A percentile compares a stretch with the other conserved stretches of the same genome.
These are phyloP conservation scores for Candida nanaspora DNA, from an alignment of 805 yeast genomes.

Conservation along the genomic window DNA sequence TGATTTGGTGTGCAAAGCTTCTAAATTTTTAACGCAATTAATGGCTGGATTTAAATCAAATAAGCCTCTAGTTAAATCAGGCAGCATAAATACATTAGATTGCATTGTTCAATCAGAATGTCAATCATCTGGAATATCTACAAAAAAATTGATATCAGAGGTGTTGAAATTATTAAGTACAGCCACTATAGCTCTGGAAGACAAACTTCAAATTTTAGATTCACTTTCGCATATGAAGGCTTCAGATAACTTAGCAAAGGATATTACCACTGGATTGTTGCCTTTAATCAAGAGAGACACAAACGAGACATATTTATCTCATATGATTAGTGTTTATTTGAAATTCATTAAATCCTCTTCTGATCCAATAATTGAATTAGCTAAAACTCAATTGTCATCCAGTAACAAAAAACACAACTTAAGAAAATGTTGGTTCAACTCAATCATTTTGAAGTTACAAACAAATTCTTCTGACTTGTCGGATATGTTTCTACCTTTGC, in stretches of 20 bases:
- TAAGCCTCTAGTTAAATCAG: slow-evolving; percentile 54
- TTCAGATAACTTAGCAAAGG: slow-evolving; percentile 1
- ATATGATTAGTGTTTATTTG: slow-evolving; percentile 43
- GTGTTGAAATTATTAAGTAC: slow-evolving; percentile 50
- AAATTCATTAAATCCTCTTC: slow-evolving; percentile 44
- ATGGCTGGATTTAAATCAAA: slow-evolving; percentile 58
- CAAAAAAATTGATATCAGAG: slow-evolving; percentile 39
- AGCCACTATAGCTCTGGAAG: slow-evolving; percentile 33
- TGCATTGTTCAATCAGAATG: slow-evolving; percentile 14
- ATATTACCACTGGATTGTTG: slow-evolving; percentile 24
- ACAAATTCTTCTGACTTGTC: no score
- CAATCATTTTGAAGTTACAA: neutral
- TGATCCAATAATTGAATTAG: neutral
- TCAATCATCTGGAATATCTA: slow-evolving; percentile 19
- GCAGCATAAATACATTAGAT: slow-evolving; percentile 33
- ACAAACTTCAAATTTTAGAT: neutral
- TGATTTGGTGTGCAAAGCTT: slow-evolving; percentile 25
- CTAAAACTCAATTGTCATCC: neutral
- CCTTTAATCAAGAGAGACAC: slow-evolving; percentile 65
- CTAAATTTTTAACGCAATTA: slow-evolving; percentile 43
- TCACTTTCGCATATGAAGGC: neutral
- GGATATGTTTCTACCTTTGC: no score
- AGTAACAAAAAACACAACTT: slow-evolving; percentile 55
- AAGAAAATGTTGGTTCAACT: slow-evolving; percentile 59
- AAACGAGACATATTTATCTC: slow-evolving; percentile 56